Evolutionary conservation across 768 basidiomycete species (phyloP).

Genomic region (Lentinula sp.): DNA sequence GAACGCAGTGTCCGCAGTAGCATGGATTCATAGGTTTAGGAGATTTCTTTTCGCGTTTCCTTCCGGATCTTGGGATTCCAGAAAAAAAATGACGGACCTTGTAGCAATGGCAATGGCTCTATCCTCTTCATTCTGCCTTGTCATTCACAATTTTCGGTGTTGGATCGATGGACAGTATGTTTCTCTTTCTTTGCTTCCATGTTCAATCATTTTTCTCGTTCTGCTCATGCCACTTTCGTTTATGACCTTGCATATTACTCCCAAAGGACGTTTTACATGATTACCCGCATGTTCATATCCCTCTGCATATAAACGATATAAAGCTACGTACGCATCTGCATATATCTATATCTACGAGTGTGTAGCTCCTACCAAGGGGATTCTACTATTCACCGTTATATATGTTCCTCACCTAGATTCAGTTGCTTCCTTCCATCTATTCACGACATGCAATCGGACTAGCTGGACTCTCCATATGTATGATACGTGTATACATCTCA

Average conservation of each 20-base stretch:
- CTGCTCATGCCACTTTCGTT: background rate
- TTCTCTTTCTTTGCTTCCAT: background rate
- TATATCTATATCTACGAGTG: background rate
- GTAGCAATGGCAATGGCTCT: background rate
- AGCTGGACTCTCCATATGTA: background rate
- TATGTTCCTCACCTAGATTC: background rate
- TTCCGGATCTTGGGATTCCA: background rate
- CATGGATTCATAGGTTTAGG: background rate
- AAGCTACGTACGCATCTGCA: background rate
- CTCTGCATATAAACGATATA: background rate
- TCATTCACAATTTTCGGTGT: background rate
- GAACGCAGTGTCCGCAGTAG: slow-evolving; percentile 1
- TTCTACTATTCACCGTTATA: background rate
- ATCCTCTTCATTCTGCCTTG: background rate
- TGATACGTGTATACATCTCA: background rate
- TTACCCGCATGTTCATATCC: background rate
- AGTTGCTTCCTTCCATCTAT: background rate
- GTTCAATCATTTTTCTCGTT: background rate
- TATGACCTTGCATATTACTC: background rate
- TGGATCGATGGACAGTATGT: background rate
- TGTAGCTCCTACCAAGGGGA: background rate
- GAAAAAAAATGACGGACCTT: background rate
- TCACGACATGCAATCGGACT: background rate
- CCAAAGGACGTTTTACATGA: background rate
- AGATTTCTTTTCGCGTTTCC: too few relatives aligned